phyloP scores from a whole-genome alignment of 2,329 filamentous ascomycete species.

The Penicillium sp. region DNA sequence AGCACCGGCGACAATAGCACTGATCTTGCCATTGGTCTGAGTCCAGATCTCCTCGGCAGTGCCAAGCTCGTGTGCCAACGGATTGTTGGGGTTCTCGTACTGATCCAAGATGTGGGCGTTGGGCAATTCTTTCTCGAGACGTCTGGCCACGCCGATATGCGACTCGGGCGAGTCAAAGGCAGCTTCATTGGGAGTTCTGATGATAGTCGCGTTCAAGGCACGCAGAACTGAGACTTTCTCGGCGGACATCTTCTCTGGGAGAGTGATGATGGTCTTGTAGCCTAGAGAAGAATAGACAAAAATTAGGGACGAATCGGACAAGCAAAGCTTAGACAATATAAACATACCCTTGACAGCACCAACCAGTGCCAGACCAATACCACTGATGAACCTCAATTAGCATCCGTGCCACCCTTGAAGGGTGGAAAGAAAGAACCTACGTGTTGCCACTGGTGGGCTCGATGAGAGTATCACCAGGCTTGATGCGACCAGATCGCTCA shows the following conservation, averaged over 20 bases:
- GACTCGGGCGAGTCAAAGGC: conserved; percentile 93
- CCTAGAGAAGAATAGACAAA: conserved; percentile 37
- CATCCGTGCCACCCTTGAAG: neutral
- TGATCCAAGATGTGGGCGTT: conserved; percentile 97
- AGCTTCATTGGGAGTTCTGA: conserved; percentile 92
- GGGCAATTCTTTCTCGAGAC: conserved; percentile 90
- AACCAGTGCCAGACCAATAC: conserved; percentile 91
- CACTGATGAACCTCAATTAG: conserved; percentile 42
- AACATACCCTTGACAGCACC: conserved; percentile 75
- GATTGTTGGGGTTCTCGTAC: conserved; percentile 89
- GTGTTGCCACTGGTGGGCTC: conserved; percentile 98
- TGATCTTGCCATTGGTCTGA: conserved; percentile 81
- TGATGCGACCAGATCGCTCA: conserved; percentile 86
- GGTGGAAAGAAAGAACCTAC: conserved; percentile 32
- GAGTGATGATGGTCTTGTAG: conserved; percentile 97
- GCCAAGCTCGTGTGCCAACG: conserved; percentile 85
- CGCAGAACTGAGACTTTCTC: conserved; percentile 96
- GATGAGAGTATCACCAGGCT: conserved; percentile 94
- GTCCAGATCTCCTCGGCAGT: conserved; percentile 96
- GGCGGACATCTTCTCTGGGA: conserved; percentile 98
- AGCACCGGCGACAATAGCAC: conserved; percentile 68
- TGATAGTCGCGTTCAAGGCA: conserved; percentile 93
- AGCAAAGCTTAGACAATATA: neutral
- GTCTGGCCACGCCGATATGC: conserved; percentile 89
- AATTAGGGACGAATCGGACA: neutral